Conservation (phyloP, 2,329 filamentous ascomycete species). For the Xylariales sp. region DNA sequence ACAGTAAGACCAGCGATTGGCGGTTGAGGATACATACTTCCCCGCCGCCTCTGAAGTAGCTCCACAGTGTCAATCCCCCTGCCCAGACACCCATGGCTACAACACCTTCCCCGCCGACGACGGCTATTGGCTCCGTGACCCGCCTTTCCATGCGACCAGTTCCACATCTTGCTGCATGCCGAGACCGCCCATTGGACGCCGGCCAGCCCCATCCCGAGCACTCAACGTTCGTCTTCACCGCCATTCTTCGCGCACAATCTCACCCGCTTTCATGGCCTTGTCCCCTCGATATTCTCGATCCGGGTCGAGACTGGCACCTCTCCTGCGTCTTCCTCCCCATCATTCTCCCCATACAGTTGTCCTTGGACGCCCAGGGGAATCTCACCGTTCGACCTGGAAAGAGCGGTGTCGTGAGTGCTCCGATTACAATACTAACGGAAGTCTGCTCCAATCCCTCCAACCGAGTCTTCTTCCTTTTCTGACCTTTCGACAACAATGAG, state of each 20-base stretch:
- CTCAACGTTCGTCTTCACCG: constrained; percentile 13
- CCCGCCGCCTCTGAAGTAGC: neutral
- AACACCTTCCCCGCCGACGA: too few relatives aligned
- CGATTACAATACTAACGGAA: constrained; percentile 45
- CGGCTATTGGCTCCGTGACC: constrained; percentile 2
- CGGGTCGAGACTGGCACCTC: constrained; percentile 12
- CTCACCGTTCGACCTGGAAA: constrained; percentile 26
- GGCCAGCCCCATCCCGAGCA: constrained; percentile 11
- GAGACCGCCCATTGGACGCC: constrained; percentile 6
- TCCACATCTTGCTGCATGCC: constrained; percentile 7
- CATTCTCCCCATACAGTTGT: constrained; percentile 7
- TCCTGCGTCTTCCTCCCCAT: constrained; percentile 10
- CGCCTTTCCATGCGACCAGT: neutral
- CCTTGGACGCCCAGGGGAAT: constrained; percentile 10
- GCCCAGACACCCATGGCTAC: too few relatives aligned
- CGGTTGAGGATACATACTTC: too few relatives aligned
- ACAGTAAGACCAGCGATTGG: too few relatives aligned
- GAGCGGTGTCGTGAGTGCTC: constrained; percentile 40
- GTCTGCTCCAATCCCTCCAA: constrained; percentile 32
- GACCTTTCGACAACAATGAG: constrained; percentile 42
- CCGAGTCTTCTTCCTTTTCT: constrained; percentile 28
- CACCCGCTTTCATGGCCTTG: constrained; percentile 12
- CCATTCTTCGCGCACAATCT: constrained; percentile 12
- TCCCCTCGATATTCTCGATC: constrained; percentile 14
- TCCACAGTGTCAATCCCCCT: constrained; percentile 8